These are phyloP conservation scores for Colletotrichum noveboracense DNA, from an alignment of 2,329 filamentous ascomycete species.

Conservation along the genomic window DNA sequence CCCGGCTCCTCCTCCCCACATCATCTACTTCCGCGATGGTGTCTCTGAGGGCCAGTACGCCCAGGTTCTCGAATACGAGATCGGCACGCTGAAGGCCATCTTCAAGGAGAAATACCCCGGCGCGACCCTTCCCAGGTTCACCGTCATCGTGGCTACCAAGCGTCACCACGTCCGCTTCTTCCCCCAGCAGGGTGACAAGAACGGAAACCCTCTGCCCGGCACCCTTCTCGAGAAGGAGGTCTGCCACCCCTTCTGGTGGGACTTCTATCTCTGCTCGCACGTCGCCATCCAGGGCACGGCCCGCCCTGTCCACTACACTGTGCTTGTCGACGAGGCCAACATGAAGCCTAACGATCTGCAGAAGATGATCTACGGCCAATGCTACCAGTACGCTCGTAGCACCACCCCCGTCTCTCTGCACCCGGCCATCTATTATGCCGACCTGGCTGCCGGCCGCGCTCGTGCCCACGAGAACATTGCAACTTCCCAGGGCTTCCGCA, in stretches of 20 bases:
- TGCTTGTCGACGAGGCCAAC: conserved; percentile 81
- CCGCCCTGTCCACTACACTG: conserved; percentile 89
- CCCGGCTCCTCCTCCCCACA: conserved; percentile 60
- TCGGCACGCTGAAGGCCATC: conserved; percentile 69
- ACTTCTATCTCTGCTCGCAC: conserved; percentile 74
- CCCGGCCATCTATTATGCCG: conserved; percentile 95
- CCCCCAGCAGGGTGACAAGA: conserved; percentile 67
- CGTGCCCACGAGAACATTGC: conserved; percentile 70
- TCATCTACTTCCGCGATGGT: conserved; percentile 94
- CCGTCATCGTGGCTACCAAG: conserved; percentile 89
- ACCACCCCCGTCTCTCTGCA: conserved; percentile 90
- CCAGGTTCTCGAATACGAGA: conserved; percentile 80
- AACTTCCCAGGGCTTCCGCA: conserved; percentile 48
- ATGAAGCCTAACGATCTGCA: conserved; percentile 74
- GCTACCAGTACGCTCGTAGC: conserved; percentile 89
- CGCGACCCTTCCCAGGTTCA: conserved; percentile 64
- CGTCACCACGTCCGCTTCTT: conserved; percentile 95
- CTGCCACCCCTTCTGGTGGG: conserved; percentile 90
- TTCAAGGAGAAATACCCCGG: conserved; percentile 47
- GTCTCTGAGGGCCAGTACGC: conserved; percentile 87
- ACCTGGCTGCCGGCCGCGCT: conserved; percentile 83
- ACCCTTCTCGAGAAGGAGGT: conserved; percentile 87
- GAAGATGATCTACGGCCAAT: conserved; percentile 92
- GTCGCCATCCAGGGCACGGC: conserved; percentile 91
- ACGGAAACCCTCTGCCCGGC: conserved; percentile 83